Base-by-base conservation (phyloP, 2,329 filamentous ascomycete species). In the Aspergillus sp. region DNA sequence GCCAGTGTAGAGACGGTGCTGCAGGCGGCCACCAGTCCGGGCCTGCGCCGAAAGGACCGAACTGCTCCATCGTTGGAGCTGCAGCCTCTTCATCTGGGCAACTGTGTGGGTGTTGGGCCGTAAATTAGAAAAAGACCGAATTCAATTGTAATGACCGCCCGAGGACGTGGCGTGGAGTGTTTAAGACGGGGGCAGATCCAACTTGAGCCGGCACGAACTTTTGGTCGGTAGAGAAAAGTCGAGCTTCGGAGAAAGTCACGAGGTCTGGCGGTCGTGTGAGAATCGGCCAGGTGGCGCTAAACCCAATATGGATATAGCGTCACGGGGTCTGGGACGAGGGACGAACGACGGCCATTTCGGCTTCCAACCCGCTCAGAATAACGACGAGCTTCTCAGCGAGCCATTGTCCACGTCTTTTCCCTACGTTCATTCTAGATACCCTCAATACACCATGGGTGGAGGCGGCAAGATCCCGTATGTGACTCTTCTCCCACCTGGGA, bases 401-500 rank as follows among this genome's bases (percentile, higher is more conserved):
- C 62, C 59, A 69, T 65, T 65, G 60, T 60, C 70, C 57, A 56
- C 55, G 63, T 69, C 66, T 48, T 55, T 25, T 53, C 55, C 61
- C 57, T 60, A 67, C 65, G 57, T 69, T 61, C 58, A 58, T 61
- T 64, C 62, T 64, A 70, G 65, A 59, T 63, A 63, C 65, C 66
- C 59, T 64, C 63, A 56, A 58, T 70, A 13, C 72, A 77, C 71
- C 63, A 81, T 81, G 89, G 90, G 90, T 82, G 91, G 91, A 81
- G 92, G 92, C 82, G 89, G 86, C 79, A 90, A 90, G 80, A 85
- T 91, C 69, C 85, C 87, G 86, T 90, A 84, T 71, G 84, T 74
- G 21, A 50, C 17, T 80, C 79, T 78, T 84, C 81, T 78, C 59
- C 63, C 61, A 60, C 32, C 50, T 10, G 50, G 51, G 41, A 53